Conservation (phyloP, 2,329 filamentous ascomycete species). For the Pseudopyricularia cyperi region DNA sequence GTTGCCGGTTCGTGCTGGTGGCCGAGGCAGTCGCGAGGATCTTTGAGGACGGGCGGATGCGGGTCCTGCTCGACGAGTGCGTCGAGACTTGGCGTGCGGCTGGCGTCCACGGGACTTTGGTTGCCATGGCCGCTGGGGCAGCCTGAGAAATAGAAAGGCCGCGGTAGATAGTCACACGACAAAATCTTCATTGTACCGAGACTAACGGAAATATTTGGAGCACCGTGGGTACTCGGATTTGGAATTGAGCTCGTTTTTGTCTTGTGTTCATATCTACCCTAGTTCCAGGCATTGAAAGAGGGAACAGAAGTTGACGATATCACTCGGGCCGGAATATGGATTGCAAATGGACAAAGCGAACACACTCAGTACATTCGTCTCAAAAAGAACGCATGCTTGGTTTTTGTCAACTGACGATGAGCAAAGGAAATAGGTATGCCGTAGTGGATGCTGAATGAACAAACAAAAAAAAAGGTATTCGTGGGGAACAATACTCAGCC, state of each 20-base stretch:
- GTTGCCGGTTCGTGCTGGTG: constrained; percentile 30
- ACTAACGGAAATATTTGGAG: too few species aligned
- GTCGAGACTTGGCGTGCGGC: not conserved
- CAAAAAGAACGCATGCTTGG: too few species aligned
- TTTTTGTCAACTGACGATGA: not conserved
- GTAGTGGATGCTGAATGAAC: not conserved
- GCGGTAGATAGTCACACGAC: too few species aligned
- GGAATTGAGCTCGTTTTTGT: too few species aligned
- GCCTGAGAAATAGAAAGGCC: not conserved
- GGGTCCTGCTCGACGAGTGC: constrained; percentile 4
- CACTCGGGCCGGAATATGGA: too few species aligned
- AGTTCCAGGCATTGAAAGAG: too few species aligned
- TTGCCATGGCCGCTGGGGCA: constrained; percentile 5
- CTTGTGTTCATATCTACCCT: too few species aligned
- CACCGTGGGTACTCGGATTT: too few species aligned
- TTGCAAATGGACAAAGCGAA: too few species aligned
- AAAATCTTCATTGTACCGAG: not conserved
- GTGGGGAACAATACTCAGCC: not conserved
- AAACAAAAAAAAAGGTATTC: not conserved
- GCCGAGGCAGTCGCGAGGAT: constrained; percentile 18
- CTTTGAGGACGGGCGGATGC: not conserved
- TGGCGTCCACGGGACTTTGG: constrained; percentile 8
- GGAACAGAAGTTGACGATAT: too few species aligned
- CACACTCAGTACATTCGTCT: too few species aligned
- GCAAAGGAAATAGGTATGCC: too few species aligned